Conservation (phyloP, 148 eudicot species). For the Rhododendron vialii region DNA sequence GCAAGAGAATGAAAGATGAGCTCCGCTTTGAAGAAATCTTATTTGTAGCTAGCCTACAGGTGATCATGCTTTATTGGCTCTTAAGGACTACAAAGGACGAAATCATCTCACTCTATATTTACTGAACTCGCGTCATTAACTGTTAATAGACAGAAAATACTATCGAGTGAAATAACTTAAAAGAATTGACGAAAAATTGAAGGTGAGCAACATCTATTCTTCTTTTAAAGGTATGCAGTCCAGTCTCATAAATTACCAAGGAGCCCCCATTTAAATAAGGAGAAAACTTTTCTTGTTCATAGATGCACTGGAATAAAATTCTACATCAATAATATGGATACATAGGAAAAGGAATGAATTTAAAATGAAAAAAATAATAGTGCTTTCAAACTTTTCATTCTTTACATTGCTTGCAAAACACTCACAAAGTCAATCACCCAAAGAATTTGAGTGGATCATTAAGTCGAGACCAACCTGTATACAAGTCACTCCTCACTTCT, state of each 20-base stretch:
- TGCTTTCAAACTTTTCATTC: not conserved
- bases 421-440: not conserved
- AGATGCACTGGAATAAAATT: not conserved
- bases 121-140: no score
- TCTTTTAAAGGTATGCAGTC: not conserved
- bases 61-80: not conserved
- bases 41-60: not conserved
- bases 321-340: not conserved
- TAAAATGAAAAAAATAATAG: not conserved
- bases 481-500: not conserved
- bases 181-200: not conserved
- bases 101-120: not conserved
- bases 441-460: not conserved
- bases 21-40: not conserved
- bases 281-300: not conserved
- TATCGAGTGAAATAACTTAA: not conserved
- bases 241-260: not conserved
- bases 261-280: not conserved
- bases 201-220: not conserved
- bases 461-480: not conserved
- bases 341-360: not conserved
- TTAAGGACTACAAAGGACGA: not conserved
- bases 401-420: not conserved
- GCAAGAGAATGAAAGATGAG: not conserved
- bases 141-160: not conserved